phyloP scores from a whole-genome alignment of 2,329 filamentous ascomycete genomes.

The Westerdykella aurantiaca region DNA sequence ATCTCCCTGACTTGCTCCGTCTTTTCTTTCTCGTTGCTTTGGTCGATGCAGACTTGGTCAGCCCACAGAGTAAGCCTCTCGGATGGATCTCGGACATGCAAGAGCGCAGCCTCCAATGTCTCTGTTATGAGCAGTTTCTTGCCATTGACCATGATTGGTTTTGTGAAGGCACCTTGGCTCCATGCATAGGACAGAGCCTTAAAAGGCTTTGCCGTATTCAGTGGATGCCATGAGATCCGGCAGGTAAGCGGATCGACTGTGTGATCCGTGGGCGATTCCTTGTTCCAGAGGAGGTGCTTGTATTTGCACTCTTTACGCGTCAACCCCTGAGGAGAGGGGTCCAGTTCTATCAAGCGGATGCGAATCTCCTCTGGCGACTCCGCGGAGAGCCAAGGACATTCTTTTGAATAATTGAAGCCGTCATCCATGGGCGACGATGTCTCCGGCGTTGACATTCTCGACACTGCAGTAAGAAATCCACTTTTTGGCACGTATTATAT shows the following conservation, averaged over 20 bases:
- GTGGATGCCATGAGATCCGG: background rate
- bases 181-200: slow-evolving; percentile 21
- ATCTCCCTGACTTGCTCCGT: slow-evolving; percentile 7
- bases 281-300: background rate
- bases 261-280: background rate
- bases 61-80: slow-evolving; percentile 2
- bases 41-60: slow-evolving; percentile 9
- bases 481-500: too few relatives aligned
- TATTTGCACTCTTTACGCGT: background rate
- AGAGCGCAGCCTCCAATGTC: background rate
- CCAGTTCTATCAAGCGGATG: background rate
- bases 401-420: background rate
- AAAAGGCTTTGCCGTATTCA: background rate
- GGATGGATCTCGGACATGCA: background rate
- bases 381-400: background rate
- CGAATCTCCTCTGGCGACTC: background rate
- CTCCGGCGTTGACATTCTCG: too few relatives aligned
- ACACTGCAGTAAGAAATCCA: too few relatives aligned
- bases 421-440: background rate
- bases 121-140: background rate
- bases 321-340: background rate
- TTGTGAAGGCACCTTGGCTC: slow-evolving; percentile 5
- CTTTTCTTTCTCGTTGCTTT: slow-evolving; percentile 5
- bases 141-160: background rate
- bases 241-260: background rate